Evolutionary conservation across 345 rosid species (phyloP).

Genomic region (Capsella bursapastoris): DNA sequence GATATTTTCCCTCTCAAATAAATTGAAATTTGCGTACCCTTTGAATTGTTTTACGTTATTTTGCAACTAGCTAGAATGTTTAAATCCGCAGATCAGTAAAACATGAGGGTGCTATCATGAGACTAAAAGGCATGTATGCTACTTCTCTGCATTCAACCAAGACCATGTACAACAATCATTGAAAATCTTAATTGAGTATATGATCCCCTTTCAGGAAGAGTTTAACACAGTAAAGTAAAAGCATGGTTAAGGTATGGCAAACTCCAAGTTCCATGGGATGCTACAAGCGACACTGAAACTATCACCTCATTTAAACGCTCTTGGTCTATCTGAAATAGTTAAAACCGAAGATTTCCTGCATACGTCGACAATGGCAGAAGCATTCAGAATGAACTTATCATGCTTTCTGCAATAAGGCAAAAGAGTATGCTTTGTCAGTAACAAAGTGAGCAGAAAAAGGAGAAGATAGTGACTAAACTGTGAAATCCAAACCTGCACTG

Average conservation of each 20-base stretch:
- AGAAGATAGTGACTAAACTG: neutral
- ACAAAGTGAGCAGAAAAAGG: neutral
- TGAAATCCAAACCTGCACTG: conserved; percentile 68
- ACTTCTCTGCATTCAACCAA: conserved; percentile 3
- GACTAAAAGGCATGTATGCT: neutral
- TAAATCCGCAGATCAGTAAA: neutral
- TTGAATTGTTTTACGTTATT: neutral
- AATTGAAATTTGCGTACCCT: neutral
- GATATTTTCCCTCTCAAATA: conserved; percentile 10
- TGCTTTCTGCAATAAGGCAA: conserved; percentile 56
- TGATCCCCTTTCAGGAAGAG: neutral
- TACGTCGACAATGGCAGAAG: neutral
- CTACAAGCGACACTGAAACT: conserved; percentile 3
- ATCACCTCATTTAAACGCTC: conserved; percentile 12
- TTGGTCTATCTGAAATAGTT: conserved; percentile 21
- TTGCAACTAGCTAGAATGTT: neutral
- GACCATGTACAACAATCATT: conserved; percentile 3
- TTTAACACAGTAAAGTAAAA: neutral
- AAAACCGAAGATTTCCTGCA: neutral
- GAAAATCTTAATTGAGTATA: neutral
- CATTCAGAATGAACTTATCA: conserved; percentile 31
- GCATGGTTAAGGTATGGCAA: conserved; percentile 1
- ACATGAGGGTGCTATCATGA: neutral
- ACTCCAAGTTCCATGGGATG: conserved; percentile 4
- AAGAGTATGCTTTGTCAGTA: conserved; percentile 2